Percentiles rank a stretch among this genome's conserved stretches.
Evolutionary conservation across 1,139 yeast genomes (phyloP).

Genomic region (Hyphopichia pseudoburtonii): DNA sequence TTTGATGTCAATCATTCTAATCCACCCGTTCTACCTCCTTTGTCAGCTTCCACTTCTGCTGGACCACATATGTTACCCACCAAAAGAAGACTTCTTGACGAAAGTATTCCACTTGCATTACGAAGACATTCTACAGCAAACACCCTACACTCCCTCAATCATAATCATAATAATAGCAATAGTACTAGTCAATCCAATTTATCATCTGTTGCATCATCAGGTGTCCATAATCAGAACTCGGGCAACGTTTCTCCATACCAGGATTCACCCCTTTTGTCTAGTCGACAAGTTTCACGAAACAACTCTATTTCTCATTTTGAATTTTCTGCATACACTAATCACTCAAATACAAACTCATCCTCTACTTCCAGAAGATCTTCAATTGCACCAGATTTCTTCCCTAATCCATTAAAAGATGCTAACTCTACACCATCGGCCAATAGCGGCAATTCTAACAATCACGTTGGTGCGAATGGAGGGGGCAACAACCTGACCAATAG

Average conservation of each 20-base stretch:
- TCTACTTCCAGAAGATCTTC: conserved; percentile 37
- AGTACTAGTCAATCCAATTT: conserved; percentile 16
- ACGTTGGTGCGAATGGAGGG: not conserved
- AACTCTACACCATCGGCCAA: not conserved
- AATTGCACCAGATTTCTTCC: conserved; percentile 43
- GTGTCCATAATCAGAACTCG: conserved; percentile 4
- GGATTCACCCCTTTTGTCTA: conserved; percentile 32
- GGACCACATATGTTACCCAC: conserved; percentile 14
- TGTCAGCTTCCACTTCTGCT: conserved; percentile 5
- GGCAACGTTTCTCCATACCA: conserved; percentile 28
- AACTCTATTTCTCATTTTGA: conserved; percentile 40
- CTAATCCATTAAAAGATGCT: conserved; percentile 31
- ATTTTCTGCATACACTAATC: conserved; percentile 16
- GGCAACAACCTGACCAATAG: not conserved
- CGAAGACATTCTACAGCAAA: conserved; percentile 32
- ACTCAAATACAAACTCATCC: conserved; percentile 26
- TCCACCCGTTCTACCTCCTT: conserved; percentile 8
- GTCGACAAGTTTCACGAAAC: conserved; percentile 32
- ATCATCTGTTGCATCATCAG: conserved; percentile 5
- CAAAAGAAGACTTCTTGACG: conserved; percentile 32
- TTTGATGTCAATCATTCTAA: conserved; percentile 21
- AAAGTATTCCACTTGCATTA: conserved; percentile 17
- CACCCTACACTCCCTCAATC: conserved; percentile 11
- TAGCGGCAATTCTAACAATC: not conserved
- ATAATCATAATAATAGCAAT: not conserved